Percentiles rank a stretch among this genome's conserved stretches.
Evolutionary conservation across 768 basidiomycete species (phyloP).

Genomic region (Lentinula guzmanii): DNA sequence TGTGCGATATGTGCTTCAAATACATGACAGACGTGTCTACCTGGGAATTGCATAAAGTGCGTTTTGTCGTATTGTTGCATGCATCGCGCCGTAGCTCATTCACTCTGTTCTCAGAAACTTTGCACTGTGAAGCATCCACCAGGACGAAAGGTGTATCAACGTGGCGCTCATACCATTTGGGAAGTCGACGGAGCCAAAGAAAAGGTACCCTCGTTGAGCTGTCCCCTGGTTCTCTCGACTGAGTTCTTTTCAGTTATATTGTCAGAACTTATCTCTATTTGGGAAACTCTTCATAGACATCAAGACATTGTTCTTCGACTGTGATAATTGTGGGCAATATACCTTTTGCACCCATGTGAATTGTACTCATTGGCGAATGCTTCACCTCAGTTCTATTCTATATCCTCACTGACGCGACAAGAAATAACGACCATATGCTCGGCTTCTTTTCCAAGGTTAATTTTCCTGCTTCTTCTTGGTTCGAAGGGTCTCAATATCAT

Average conservation of each 20-base stretch:
- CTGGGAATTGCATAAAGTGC: slow-evolving; percentile 64
- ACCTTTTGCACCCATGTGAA: neutral
- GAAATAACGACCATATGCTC: slow-evolving; percentile 74
- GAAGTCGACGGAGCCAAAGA: slow-evolving; percentile 88
- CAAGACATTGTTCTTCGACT: slow-evolving; percentile 91
- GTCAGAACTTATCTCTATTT: slow-evolving; percentile 92
- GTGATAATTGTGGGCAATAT: slow-evolving; percentile 67
- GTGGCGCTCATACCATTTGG: slow-evolving; percentile 88
- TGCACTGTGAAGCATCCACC: slow-evolving; percentile 74
- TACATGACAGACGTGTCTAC: slow-evolving; percentile 75
- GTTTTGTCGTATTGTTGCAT: slow-evolving; percentile 26
- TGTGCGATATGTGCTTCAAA: slow-evolving; percentile 95
- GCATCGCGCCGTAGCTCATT: neutral
- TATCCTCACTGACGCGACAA: slow-evolving; percentile 79
- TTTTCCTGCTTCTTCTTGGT: neutral
- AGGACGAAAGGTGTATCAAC: slow-evolving; percentile 84
- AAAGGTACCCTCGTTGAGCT: slow-evolving; percentile 48
- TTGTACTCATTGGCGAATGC: neutral
- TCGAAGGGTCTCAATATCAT: neutral
- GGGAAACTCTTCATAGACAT: slow-evolving; percentile 99
- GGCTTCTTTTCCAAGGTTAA: slow-evolving; percentile 67
- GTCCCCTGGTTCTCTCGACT: neutral
- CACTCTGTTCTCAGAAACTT: slow-evolving; percentile 41
- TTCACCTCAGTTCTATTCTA: slow-evolving; percentile 73
- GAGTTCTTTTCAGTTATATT: slow-evolving; percentile 65